phyloP scores from a whole-genome alignment of 2,329 filamentous ascomycete genomes.

The Alternaria panax region DNA sequence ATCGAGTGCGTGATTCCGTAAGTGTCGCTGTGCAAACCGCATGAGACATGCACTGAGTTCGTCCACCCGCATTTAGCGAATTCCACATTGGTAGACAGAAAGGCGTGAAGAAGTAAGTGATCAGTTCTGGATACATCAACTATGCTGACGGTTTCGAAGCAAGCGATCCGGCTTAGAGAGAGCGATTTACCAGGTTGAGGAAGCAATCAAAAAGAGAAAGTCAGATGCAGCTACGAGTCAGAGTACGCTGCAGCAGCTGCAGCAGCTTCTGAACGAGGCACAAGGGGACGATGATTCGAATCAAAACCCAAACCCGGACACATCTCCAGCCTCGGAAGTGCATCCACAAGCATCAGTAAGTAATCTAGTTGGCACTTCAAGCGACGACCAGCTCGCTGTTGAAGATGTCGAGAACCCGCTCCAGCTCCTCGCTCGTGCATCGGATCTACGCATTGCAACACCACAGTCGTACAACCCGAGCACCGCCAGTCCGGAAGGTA shows the following conservation, averaged over 20 bases:
- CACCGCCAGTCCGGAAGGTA: slow-evolving; percentile 39
- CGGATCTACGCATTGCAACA: slow-evolving; percentile 68
- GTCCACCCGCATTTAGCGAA: slow-evolving; percentile 26
- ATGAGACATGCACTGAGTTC: background rate
- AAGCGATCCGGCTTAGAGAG: slow-evolving; percentile 78
- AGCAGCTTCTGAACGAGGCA: slow-evolving; percentile 60
- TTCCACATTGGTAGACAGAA: slow-evolving; percentile 78
- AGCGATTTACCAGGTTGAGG: slow-evolving; percentile 75
- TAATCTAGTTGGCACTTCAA: slow-evolving; percentile 37
- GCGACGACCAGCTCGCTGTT: slow-evolving; percentile 61
- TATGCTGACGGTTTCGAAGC: slow-evolving; percentile 52
- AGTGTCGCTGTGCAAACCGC: background rate
- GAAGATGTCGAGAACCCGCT: slow-evolving; percentile 79
- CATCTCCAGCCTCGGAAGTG: slow-evolving; percentile 7
- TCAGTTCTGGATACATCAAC: background rate
- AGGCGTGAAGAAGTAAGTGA: slow-evolving; percentile 74
- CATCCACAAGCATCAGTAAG: slow-evolving; percentile 22
- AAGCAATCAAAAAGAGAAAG: slow-evolving; percentile 59
- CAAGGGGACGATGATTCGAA: slow-evolving; percentile 40
- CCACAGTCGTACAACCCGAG: slow-evolving; percentile 33
- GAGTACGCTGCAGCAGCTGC: slow-evolving; percentile 49
- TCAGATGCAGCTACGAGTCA: slow-evolving; percentile 31
- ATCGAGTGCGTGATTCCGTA: slow-evolving; percentile 68
- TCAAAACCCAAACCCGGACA: background rate
- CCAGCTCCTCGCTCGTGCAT: slow-evolving; percentile 75